Evolutionary conservation across 352 stramenopile genomes (phyloP), one percentile per base, ranked within the genome.

Genomic region (Phytophthora agathidicida): DNA sequence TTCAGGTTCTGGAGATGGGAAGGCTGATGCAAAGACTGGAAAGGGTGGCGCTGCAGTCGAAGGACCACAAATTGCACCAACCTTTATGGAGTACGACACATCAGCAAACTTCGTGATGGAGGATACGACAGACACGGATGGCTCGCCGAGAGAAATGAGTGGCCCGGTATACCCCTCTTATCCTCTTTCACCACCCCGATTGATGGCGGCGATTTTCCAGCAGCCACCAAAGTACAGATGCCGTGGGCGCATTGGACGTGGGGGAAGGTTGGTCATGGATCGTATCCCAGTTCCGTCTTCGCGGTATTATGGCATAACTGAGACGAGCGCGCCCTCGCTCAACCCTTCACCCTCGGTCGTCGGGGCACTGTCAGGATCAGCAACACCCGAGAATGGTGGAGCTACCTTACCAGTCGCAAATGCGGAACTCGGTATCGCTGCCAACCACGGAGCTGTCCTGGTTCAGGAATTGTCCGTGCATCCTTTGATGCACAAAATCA

Each of bases 41-140:
- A 68, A 68, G 22, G 11, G 59, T 44, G 33, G 20, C 19, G 28
- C 24, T 42, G 52, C 31, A 7, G 62, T 65, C 19, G 66, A 75
- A 72, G 66, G 66, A 11, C 66, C 66, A 11, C 66, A 75, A 48
- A 72, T 72, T 19, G 61, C 66, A 22, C 61, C 65, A 11, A 65
- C 76, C 7, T 93, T 93, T 45, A 83, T 93, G 74, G 82, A 92
- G 26, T 91, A 91, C 51, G 82, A 91, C 35, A 86, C 82, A 7
- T 77, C 79, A 5, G 52, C 64, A 23, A 91, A 91, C 51, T 89
- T 89, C 35, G 66, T 63, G 19, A 79, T 88, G 62, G 62, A 76
- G 14, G 60, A 77, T 22, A 36, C 37, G 24, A 74, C 60, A 30
- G 65, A 74, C 28, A 73, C 71, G 9, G 51, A 78, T 7, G 41